Conservation (phyloP, 495 filamentous ascomycete genomes). For the Collariella sp. region DNA sequence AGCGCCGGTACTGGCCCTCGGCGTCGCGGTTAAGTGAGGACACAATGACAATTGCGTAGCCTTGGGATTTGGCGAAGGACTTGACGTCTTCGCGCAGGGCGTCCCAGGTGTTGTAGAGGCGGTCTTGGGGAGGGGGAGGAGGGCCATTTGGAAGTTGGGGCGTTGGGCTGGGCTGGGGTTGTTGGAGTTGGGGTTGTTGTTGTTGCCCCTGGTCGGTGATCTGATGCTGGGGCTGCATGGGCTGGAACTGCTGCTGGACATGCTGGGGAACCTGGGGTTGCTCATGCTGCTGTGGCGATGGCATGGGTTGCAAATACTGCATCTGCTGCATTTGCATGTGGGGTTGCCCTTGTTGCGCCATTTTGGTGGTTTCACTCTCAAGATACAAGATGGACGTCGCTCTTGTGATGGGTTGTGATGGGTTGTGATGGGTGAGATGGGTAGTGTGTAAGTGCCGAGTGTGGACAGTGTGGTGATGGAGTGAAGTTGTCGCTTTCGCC, state of each 20-base stretch:
- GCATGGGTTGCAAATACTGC: background rate
- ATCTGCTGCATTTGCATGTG: background rate
- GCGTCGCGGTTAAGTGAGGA: slow-evolving; percentile 29
- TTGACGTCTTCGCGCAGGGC: slow-evolving; percentile 22
- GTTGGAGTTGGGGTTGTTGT: slow-evolving; percentile 6
- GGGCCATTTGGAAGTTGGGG: slow-evolving; percentile 29
- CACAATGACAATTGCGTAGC: slow-evolving; percentile 27
- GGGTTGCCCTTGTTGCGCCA: background rate
- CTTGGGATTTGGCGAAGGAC: slow-evolving; percentile 25
- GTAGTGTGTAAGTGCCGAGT: too few relatives aligned
- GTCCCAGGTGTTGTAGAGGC: slow-evolving; percentile 25
- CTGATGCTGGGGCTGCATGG: slow-evolving; percentile 6
- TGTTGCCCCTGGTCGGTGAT: background rate
- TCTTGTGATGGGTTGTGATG: background rate
- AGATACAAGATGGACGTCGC: background rate
- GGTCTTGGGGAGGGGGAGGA: slow-evolving; percentile 29
- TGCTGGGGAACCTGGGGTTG: slow-evolving; percentile 4
- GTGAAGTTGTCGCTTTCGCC: background rate
- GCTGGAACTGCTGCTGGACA: slow-evolving; percentile 5
- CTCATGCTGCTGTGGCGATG: background rate
- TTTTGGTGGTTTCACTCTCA: background rate
- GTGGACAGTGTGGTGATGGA: background rate
- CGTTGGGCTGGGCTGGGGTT: slow-evolving; percentile 7
- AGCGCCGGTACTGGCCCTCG: slow-evolving; percentile 27
- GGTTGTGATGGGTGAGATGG: background rate